These are phyloP conservation scores for Umbelopsis sp. DNA, from an alignment of 371 early-diverging fungal genomes.

Conservation along the genomic window DNA sequence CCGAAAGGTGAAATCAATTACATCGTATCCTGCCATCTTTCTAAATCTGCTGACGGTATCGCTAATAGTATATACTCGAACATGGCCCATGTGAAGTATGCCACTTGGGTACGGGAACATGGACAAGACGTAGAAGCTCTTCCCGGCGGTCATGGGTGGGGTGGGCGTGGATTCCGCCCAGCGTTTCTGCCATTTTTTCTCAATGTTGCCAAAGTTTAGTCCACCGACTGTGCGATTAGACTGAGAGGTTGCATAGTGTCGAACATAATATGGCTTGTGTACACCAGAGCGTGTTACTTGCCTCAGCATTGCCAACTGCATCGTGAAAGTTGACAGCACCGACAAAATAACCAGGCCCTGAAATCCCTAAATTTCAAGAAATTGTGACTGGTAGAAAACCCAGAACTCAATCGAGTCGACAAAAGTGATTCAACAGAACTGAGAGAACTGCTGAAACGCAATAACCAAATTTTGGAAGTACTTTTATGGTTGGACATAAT, in stretches of 20 bases:
- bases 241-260: neutral
- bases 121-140: conserved; percentile 79
- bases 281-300: neutral
- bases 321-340: neutral
- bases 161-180: conserved; percentile 48
- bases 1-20: conserved; percentile 27
- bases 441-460: no score
- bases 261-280: neutral
- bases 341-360: neutral
- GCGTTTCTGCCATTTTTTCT: conserved; percentile 62
- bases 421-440: no score
- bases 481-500: no score
- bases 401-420: no score
- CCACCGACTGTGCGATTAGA: neutral
- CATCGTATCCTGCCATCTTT: conserved; percentile 74
- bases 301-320: neutral
- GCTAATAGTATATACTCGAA: conserved; percentile 91
- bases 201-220: conserved; percentile 47
- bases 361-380: no score
- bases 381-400: neutral
- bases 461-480: no score
- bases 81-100: conserved; percentile 93
- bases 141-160: conserved; percentile 26
- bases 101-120: conserved; percentile 98
- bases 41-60: conserved; percentile 85